Conservation (phyloP, 2,329 filamentous ascomycete genomes). For the Atkinsonella hypoxylon region DNA sequence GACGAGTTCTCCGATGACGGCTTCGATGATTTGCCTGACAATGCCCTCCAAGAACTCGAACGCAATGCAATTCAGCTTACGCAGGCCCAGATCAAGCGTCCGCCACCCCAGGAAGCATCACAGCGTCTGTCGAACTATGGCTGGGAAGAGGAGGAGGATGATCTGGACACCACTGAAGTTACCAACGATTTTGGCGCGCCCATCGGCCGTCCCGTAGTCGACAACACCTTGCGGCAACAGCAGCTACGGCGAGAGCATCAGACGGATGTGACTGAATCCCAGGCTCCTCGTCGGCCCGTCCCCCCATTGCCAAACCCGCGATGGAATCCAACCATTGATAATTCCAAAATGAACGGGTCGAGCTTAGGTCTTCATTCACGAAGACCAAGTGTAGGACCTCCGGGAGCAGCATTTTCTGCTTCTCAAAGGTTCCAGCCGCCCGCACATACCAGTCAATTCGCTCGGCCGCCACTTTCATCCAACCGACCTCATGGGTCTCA, state of each 20-base stretch:
- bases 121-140: constrained; percentile 24
- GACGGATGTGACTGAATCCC: constrained; percentile 9
- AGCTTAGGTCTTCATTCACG: constrained; percentile 10
- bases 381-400: constrained; percentile 7
- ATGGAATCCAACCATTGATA: constrained; percentile 25
- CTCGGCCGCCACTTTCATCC: constrained; percentile 21
- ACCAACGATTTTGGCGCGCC: constrained; percentile 34
- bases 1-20: constrained; percentile 54
- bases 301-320: constrained; percentile 23
- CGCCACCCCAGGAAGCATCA: constrained; percentile 11
- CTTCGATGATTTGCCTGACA: constrained; percentile 47
- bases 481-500: constrained; percentile 14
- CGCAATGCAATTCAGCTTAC: constrained; percentile 51
- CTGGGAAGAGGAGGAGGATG: constrained; percentile 44
- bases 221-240: constrained; percentile 24
- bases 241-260: constrained; percentile 17
- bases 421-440: constrained; percentile 20
- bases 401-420: constrained; percentile 14
- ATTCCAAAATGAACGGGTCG: constrained; percentile 11
- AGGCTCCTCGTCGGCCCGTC: constrained; percentile 15
- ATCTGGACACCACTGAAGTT: constrained; percentile 46
- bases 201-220: constrained; percentile 22
- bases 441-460: constrained; percentile 29
- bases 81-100: constrained; percentile 25
- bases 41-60: constrained; percentile 49